Conservation (phyloP, 2,329 filamentous ascomycete genomes). For the Fusarium nygamai region DNA sequence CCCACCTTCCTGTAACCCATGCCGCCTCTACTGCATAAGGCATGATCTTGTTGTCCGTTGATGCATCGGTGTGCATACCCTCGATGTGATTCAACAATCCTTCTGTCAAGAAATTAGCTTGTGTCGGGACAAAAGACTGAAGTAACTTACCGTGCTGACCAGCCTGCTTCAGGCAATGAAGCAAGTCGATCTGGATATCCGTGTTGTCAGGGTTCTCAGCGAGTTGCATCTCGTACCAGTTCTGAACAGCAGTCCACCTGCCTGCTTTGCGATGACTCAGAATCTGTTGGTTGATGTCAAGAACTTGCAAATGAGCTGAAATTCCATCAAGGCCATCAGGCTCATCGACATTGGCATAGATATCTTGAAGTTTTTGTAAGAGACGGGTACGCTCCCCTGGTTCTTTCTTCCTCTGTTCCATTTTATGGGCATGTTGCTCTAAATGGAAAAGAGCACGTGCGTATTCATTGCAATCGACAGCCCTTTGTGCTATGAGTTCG, state of each 20-base stretch:
- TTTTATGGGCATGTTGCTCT: slow-evolving; percentile 81
- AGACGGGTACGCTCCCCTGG: slow-evolving; percentile 69
- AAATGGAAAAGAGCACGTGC: slow-evolving; percentile 92
- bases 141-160: slow-evolving; percentile 85
- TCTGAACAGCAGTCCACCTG: slow-evolving; percentile 92
- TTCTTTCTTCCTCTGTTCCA: slow-evolving; percentile 56
- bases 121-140: neutral
- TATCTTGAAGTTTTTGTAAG: slow-evolving; percentile 84
- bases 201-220: slow-evolving; percentile 80
- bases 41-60: slow-evolving; percentile 71
- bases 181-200: slow-evolving; percentile 82
- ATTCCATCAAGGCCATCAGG: slow-evolving; percentile 97
- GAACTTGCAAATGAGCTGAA: slow-evolving; percentile 82
- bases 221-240: slow-evolving; percentile 95
- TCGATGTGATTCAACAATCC: slow-evolving; percentile 88
- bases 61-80: slow-evolving; percentile 68
- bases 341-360: slow-evolving; percentile 97
- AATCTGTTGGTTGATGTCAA: slow-evolving; percentile 95
- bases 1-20: slow-evolving; percentile 89
- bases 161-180: slow-evolving; percentile 93
- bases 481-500: slow-evolving; percentile 79
- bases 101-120: slow-evolving; percentile 61
- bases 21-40: slow-evolving; percentile 91
- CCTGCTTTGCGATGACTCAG: slow-evolving; percentile 93
- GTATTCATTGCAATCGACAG: slow-evolving; percentile 94